Base-by-base conservation (phyloP, 768 basidiomycete genomes). In the Psilocybe cyanescens region DNA sequence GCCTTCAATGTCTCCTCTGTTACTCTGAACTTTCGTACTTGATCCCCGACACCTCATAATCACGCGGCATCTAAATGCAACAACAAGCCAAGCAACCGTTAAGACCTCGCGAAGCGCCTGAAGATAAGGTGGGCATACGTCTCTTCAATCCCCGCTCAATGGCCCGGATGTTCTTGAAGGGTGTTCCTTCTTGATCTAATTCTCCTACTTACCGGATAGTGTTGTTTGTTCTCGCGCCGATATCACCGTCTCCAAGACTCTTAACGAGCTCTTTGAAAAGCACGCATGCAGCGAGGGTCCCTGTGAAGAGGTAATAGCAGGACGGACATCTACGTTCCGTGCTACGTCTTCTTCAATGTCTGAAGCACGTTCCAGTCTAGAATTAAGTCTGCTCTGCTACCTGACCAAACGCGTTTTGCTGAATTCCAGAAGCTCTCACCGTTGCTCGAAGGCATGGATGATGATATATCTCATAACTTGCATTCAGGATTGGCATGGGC, bases 301-400 rank as follows among this genome's bases (percentile, higher is more conserved):
- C 14, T 14, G 41, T 44, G 37, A 39, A 39, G 7, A 39, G 37
- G 37, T 39, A 39, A 39, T 39, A 39, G 37, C 37, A 39, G 8
- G 7, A 39, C 14, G 37, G 37, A 39, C 14, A 14, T 8, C 37
- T 39, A 14, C 37, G 37, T 8, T 39, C 37, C 37, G 37, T 39
- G 37, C 37, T 39, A 14, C 37, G 37, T 39, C 37, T 37, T 31
- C 58, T 50, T 58, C 31, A 51, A 8, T 41, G 39, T 29, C 57
- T 58, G 58, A 49, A 48, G 31, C 66, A 67, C 66, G 61, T 67
- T 67, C 51, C 50, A 58, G 49, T 24, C 66, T 65, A 67, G 63
- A 67, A 66, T 56, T 61, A 24, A 24, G 35, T 19, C 29, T 9
- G 12, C 47, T 49, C 19, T 47, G 14, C 46, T 24, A 7, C 24